phyloP scores from a whole-genome alignment of 495 filamentous ascomycete species.

The Penicillium silybi region DNA sequence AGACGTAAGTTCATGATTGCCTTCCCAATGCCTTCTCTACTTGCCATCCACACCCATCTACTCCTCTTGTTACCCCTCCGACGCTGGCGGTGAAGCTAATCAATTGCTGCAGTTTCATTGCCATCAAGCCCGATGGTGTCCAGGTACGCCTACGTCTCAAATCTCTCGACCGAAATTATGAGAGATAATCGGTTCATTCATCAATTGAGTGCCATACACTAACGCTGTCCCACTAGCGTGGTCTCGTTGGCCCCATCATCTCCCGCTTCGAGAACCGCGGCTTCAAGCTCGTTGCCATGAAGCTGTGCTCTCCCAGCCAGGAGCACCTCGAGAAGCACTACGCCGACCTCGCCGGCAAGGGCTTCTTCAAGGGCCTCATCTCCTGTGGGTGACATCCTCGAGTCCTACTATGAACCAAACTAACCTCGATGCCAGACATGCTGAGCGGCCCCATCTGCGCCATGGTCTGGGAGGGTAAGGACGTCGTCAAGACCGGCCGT shows the following conservation, averaged over 20 bases:
- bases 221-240: constrained; percentile 59
- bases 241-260: constrained; percentile 95
- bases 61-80: constrained; percentile 17
- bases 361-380: constrained; percentile 92
- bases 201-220: constrained; percentile 20
- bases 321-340: constrained; percentile 98
- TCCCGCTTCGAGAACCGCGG: constrained; percentile 92
- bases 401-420: background rate
- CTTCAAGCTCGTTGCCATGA: constrained; percentile 98
- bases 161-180: background rate
- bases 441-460: constrained; percentile 91
- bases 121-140: constrained; percentile 98
- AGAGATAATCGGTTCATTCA: constrained; percentile 2
- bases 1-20: constrained; percentile 68
- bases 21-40: constrained; percentile 5
- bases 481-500: constrained; percentile 97
- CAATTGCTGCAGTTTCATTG: constrained; percentile 76
- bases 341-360: constrained; percentile 83
- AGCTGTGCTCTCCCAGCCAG: constrained; percentile 81
- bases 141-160: constrained; percentile 64
- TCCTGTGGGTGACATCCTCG: constrained; percentile 57
- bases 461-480: constrained; percentile 98
- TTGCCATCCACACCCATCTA: constrained; percentile 17
- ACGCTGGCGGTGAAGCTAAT: constrained; percentile 46
- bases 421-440: constrained; percentile 67